Percentiles rank a stretch among this genome's conserved stretches.
These are phyloP conservation scores for Penicillium sp. DNA, from an alignment of 2,329 filamentous ascomycete species.

Conservation along the genomic window DNA sequence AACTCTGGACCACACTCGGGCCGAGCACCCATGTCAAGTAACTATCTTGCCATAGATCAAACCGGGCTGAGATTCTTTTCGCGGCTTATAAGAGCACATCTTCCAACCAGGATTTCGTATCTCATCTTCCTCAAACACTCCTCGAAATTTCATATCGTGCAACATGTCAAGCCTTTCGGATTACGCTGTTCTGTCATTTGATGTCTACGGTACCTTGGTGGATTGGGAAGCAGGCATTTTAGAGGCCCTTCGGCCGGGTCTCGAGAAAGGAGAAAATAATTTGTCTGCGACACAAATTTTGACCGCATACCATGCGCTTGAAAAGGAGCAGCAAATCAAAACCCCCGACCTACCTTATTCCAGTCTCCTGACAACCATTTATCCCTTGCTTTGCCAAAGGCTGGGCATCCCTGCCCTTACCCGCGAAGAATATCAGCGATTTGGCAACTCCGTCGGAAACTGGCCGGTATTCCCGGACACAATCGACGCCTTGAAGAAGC, in stretches of 20 bases:
- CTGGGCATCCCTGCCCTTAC: background rate
- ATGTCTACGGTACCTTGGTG: constrained; percentile 78
- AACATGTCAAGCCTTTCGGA: constrained; percentile 24
- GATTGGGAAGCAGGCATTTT: constrained; percentile 73
- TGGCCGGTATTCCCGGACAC: constrained; percentile 64
- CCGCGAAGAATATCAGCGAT: background rate
- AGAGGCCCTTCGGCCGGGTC: constrained; percentile 51
- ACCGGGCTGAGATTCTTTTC: too few species aligned
- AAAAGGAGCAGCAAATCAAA: constrained; percentile 53
- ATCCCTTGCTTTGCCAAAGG: constrained; percentile 21
- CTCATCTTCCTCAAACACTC: too few species aligned
- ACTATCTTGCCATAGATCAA: too few species aligned
- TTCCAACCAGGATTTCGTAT: too few species aligned
- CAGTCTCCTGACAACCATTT: constrained; percentile 57
- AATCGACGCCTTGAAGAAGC: constrained; percentile 53
- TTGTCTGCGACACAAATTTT: constrained; percentile 21
- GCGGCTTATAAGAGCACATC: too few species aligned
- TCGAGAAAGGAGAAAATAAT: constrained; percentile 25
- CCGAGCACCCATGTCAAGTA: too few species aligned
- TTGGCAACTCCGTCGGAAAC: background rate
- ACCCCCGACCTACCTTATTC: constrained; percentile 64
- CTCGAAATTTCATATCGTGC: too few species aligned
- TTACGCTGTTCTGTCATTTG: constrained; percentile 66
- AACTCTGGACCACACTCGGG: too few species aligned
- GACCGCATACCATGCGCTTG: constrained; percentile 26